phyloP scores from a whole-genome alignment of 2,329 filamentous ascomycete species.

The Cladosporium sp. region DNA sequence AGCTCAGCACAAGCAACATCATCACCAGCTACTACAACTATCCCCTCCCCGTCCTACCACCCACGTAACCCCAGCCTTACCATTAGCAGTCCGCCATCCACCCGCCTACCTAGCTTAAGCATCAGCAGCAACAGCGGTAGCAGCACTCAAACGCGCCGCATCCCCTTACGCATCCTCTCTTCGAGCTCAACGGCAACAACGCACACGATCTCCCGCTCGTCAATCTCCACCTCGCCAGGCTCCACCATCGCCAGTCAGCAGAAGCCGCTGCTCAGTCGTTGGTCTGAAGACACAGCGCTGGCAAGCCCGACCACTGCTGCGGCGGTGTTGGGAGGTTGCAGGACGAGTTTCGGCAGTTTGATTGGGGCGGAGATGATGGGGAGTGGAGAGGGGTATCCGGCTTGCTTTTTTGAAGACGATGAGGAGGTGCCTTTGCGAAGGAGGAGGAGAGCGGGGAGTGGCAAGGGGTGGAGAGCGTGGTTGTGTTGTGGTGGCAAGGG shows the following conservation, averaged over 20 bases:
- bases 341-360: constrained; percentile 24
- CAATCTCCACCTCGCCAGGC: constrained; percentile 2
- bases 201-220: neutral
- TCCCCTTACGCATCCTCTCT: constrained; percentile 24
- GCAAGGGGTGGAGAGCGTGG: constrained; percentile 7
- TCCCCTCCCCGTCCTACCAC: constrained; percentile 20
- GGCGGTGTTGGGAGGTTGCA: constrained; percentile 17
- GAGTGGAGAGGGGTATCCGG: constrained; percentile 20
- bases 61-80: constrained; percentile 25
- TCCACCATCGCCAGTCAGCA: neutral
- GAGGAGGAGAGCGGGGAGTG: constrained; percentile 18
- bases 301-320: constrained; percentile 21
- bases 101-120: constrained; percentile 16
- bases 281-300: constrained; percentile 25
- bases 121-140: constrained; percentile 26
- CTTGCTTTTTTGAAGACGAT: constrained; percentile 29
- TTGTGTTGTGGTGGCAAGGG: constrained; percentile 5
- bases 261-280: constrained; percentile 16
- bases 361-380: constrained; percentile 12
- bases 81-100: neutral
- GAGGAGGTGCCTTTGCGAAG: constrained; percentile 22
- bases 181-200: constrained; percentile 14
- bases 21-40: neutral
- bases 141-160: constrained; percentile 15
- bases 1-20: neutral